phyloP scores from a whole-genome alignment of 2,329 filamentous ascomycete species.

The Penicillium brevicompactum region DNA sequence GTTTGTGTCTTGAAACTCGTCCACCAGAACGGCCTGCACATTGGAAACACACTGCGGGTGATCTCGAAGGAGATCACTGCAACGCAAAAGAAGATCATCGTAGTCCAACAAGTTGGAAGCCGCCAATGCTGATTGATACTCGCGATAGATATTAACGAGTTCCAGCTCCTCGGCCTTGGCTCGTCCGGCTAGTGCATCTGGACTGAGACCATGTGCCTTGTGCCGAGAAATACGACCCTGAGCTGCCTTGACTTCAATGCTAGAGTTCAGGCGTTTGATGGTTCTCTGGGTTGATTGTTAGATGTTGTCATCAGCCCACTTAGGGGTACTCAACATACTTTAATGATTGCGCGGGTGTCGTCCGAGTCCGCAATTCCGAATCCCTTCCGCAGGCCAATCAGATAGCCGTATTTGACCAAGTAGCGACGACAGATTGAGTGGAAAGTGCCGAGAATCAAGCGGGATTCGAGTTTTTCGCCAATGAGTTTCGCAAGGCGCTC shows the following conservation, averaged over 20 bases:
- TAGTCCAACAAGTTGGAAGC: constrained; percentile 87
- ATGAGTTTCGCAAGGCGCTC: constrained; percentile 79
- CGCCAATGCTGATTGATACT: constrained; percentile 76
- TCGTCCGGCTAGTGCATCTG: constrained; percentile 44
- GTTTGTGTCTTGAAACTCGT: constrained; percentile 98
- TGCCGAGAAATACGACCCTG: constrained; percentile 71
- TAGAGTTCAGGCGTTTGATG: constrained; percentile 70
- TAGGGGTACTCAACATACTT: constrained; percentile 36
- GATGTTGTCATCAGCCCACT: neutral
- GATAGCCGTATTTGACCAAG: constrained; percentile 77
- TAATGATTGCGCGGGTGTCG: constrained; percentile 78
- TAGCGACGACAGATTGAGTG: constrained; percentile 90
- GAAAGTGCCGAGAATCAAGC: constrained; percentile 87
- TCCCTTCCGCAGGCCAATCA: constrained; percentile 77
- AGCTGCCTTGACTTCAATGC: constrained; percentile 70
- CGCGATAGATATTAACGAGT: constrained; percentile 67
- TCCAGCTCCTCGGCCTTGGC: constrained; percentile 59
- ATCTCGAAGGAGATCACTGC: constrained; percentile 73
- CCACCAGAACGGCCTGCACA: constrained; percentile 86
- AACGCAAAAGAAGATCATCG: constrained; percentile 85
- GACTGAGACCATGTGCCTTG: constrained; percentile 59
- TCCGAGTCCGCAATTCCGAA: constrained; percentile 89
- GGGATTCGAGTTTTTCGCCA: constrained; percentile 73
- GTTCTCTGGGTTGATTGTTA: constrained; percentile 57
- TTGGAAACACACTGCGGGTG: constrained; percentile 83